phyloP scores from a whole-genome alignment of 2,329 filamentous ascomycete species.

The Sporothrix euskadiensis region DNA sequence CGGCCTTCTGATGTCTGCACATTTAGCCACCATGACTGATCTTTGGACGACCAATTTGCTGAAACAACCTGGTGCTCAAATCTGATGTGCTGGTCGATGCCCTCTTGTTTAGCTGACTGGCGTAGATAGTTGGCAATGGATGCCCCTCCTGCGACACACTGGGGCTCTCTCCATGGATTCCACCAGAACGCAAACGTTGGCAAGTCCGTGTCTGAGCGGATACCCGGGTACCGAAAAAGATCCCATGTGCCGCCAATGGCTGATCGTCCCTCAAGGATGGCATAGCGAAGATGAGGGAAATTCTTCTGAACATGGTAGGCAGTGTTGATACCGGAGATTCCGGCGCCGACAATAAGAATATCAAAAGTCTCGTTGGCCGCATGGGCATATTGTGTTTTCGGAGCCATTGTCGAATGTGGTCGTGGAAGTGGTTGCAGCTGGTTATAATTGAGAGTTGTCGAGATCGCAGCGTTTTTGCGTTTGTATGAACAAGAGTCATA shows the following conservation, averaged over 20 bases:
- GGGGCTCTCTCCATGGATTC: conserved; percentile 64
- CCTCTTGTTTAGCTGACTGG: conserved; percentile 56
- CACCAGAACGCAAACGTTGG: conserved; percentile 66
- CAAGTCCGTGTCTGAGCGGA: conserved; percentile 66
- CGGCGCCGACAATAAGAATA: conserved; percentile 67
- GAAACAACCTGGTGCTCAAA: conserved; percentile 51
- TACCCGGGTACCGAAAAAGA: conserved; percentile 72
- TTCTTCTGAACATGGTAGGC: conserved; percentile 64
- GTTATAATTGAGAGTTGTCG: no score
- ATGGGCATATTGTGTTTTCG: neutral
- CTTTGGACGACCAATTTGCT: conserved; percentile 56
- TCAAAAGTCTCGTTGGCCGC: conserved; percentile 41
- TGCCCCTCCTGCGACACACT: conserved; percentile 53
- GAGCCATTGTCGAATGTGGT: neutral
- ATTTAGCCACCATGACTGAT: neutral
- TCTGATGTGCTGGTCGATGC: conserved; percentile 56
- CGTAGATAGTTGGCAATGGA: conserved; percentile 27
- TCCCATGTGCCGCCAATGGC: conserved; percentile 74
- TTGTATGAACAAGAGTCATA: no score
- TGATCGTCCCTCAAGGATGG: conserved; percentile 66
- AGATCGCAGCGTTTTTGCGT: neutral
- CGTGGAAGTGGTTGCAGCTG: neutral
- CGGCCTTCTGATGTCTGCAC: conserved; percentile 51
- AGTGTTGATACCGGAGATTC: conserved; percentile 75
- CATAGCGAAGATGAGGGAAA: conserved; percentile 58